Base-by-base conservation (phyloP, 208 protist species). In the Trypanosoma brucei region DNA sequence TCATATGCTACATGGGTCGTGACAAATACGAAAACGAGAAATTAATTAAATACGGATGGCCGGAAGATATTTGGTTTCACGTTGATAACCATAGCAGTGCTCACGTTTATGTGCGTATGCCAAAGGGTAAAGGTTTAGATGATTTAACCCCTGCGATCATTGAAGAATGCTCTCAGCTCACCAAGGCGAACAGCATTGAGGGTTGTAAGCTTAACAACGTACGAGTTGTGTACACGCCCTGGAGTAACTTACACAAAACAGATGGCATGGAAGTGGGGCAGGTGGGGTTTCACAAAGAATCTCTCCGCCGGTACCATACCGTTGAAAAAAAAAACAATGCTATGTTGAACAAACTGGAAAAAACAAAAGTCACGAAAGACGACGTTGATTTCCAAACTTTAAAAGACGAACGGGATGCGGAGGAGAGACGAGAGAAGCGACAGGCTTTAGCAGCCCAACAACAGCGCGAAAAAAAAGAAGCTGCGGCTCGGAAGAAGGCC, bases 21-120 rank as follows among this genome's bases (percentile, higher is more conserved):
- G 98, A 99, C 80, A 99, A 99, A 79, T 97, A 93, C 73, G 98
- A 99, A 60, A 99, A 99, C 70, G 98, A 99, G 78, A 90, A 98
- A 55, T 75, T 99, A 8, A 98, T 99, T 70, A 88, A 88, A 58
- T 97, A 91, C 55, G 97, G 95, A 9, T 99, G 90, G 88, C 94
- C 95, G 3, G 96, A 99, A 56, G 98, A 99, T 71, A 78, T 99
- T 31, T 99, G 98, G 97, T 99, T 99, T 65, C 98, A 99, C 80
- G 98, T 99, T 5, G 97, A 99, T 75, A 90, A 93, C 46, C 85
- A 98, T 55, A 94, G 88, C 61, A 95, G 88, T 72, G 98, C 98
- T 0, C 98, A 99, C 78, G 93, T 99, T n/a, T 99, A 99, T 80
- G 67, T 99, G 2, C 85, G 98, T 6, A 70, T 95, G 73, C 76